Percentiles rank a stretch among this genome's conserved stretches.
These are phyloP conservation scores for Papilionanthe hybrid DNA, from an alignment of 116 monocot genomes.

Conservation along the genomic window DNA sequence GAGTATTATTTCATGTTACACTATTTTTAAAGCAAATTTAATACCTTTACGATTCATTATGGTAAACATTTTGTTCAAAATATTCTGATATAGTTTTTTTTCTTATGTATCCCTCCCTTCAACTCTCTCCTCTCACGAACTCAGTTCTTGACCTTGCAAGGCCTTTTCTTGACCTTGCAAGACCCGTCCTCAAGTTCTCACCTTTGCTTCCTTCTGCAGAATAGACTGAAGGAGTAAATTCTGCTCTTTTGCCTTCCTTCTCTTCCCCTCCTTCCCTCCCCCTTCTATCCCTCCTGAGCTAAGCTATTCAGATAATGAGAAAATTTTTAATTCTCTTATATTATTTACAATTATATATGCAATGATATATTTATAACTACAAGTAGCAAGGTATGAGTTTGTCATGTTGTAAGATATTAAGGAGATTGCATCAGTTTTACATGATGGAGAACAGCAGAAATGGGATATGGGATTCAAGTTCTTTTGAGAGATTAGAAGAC, in stretches of 20 bases:
- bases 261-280: background rate
- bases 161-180: conserved; percentile 43
- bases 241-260: background rate
- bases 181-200: conserved; percentile 5
- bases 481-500: too few relatives aligned
- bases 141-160: conserved; percentile 37
- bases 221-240: background rate
- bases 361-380: background rate
- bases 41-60: too few relatives aligned
- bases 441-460: background rate
- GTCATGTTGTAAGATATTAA: background rate
- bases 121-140: background rate
- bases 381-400: background rate
- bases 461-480: background rate
- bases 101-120: background rate
- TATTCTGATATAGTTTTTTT: background rate
- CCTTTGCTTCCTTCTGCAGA: too few relatives aligned
- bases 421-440: background rate
- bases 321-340: background rate
- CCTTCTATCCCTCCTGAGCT: conserved; percentile 11
- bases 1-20: too few relatives aligned
- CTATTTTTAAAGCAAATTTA: too few relatives aligned
- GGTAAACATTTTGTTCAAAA: too few relatives aligned
- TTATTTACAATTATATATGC: background rate
- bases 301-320: background rate